Percentiles rank a stretch among this genome's conserved stretches.
Evolutionary conservation across 2,329 filamentous ascomycete genomes (phyloP).

Genomic region (Exophiala aquamarina): DNA sequence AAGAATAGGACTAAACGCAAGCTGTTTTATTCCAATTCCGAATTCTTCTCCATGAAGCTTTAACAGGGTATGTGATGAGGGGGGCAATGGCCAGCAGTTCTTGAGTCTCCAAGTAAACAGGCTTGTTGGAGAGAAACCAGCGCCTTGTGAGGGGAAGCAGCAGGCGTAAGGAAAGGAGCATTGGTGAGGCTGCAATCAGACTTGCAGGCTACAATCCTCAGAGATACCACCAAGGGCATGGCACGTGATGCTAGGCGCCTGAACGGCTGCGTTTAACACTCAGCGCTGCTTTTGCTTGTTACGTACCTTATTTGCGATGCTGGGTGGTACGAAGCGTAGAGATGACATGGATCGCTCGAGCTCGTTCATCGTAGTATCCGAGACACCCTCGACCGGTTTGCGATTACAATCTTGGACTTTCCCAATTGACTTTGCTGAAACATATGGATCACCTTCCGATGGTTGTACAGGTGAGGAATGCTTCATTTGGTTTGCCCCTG

Average conservation of each 20-base stretch:
- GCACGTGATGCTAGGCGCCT: too few species aligned
- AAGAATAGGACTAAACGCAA: too few species aligned
- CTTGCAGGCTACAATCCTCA: too few species aligned
- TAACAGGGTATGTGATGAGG: too few species aligned
- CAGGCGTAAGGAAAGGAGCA: too few species aligned
- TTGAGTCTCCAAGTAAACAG: too few species aligned
- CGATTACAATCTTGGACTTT: conserved; percentile 10
- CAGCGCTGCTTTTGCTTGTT: conserved; percentile 7
- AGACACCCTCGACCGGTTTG: conserved; percentile 12
- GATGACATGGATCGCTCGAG: conserved; percentile 46
- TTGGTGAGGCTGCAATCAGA: too few species aligned
- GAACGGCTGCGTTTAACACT: neutral
- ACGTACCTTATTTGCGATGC: conserved; percentile 36
- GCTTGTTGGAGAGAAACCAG: neutral
- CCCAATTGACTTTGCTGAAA: neutral
- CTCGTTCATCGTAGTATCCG: conserved; percentile 36
- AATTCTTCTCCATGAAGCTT: too few species aligned
- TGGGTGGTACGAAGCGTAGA: conserved; percentile 44
- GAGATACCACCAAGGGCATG: too few species aligned
- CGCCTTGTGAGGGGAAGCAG: conserved; percentile 14
- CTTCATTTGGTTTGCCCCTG: conserved; percentile 8
- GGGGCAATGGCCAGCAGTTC: too few species aligned
- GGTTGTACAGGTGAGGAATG: conserved; percentile 1
- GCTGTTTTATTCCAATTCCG: too few species aligned
- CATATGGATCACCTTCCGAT: neutral